Percentiles rank a stretch among this genome's conserved stretches.
phyloP scores from a whole-genome alignment of 805 yeast species.

The Candida dendrica region DNA sequence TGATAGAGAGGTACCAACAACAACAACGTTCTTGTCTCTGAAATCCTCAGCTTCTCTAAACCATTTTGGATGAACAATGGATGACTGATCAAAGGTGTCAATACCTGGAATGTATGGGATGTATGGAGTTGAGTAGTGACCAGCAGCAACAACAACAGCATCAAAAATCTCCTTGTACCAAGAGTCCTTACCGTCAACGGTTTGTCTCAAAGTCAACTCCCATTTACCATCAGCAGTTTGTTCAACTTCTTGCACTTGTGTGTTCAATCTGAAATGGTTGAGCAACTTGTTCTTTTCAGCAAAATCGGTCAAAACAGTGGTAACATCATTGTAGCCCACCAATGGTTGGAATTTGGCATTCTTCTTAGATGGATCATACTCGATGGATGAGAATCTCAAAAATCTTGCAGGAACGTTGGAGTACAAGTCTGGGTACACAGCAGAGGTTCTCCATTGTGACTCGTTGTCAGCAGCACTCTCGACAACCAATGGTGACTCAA shows the following conservation, averaged over 20 bases:
- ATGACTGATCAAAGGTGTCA: constrained; percentile 29
- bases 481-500: constrained; percentile 5
- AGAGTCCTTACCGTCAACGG: constrained; percentile 17
- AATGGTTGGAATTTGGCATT: constrained; percentile 28
- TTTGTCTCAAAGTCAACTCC: constrained; percentile 22
- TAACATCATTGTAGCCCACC: constrained; percentile 26
- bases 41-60: constrained; percentile 36
- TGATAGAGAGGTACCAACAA: constrained; percentile 36
- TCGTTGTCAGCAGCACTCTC: constrained; percentile 22
- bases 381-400: constrained; percentile 29
- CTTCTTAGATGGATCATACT: constrained; percentile 16
- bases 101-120: constrained; percentile 46
- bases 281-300: constrained; percentile 22
- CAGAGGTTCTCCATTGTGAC: constrained; percentile 31
- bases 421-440: constrained; percentile 29
- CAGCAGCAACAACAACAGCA: constrained; percentile 50
- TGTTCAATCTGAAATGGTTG: constrained; percentile 26
- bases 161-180: constrained; percentile 45
- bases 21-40: constrained; percentile 30
- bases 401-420: constrained; percentile 33
- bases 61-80: constrained; percentile 42
- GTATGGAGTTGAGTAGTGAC: constrained; percentile 50
- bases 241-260: constrained; percentile 30
- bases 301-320: constrained; percentile 20
- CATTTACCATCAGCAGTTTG: constrained; percentile 29